phyloP scores from a whole-genome alignment of 352 stramenopile species.

The Globisporangium cylindrosporum region DNA sequence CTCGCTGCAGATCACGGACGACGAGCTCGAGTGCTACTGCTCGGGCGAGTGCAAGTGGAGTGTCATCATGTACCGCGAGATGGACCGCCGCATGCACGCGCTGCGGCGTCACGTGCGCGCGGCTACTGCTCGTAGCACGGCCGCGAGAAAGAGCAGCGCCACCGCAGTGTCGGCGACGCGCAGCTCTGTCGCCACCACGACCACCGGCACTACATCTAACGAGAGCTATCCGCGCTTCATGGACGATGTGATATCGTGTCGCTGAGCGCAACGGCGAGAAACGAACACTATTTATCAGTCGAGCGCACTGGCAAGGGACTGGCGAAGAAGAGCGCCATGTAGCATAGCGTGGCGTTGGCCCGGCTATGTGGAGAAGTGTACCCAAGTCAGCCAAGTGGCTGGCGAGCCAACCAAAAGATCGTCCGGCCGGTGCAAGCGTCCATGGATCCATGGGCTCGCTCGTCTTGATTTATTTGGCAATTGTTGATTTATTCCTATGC shows the following conservation, averaged over 20 bases:
- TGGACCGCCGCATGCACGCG: constrained; percentile 64
- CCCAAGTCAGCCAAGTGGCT: background rate
- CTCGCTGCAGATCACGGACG: constrained; percentile 58
- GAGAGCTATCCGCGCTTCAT: constrained; percentile 25
- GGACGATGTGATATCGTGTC: constrained; percentile 33
- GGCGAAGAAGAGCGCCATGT: background rate
- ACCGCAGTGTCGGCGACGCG: background rate
- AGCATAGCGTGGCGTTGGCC: no score
- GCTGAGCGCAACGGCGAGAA: constrained; percentile 13
- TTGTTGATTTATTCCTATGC: background rate
- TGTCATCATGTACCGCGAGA: constrained; percentile 83
- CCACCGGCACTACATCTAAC: background rate
- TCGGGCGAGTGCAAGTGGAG: constrained; percentile 89
- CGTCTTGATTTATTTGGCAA: background rate
- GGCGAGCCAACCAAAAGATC: no score
- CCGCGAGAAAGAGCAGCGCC: background rate
- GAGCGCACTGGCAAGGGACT: background rate
- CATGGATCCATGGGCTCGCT: background rate
- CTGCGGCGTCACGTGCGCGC: constrained; percentile 30
- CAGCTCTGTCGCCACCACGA: background rate
- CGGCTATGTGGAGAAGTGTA: background rate
- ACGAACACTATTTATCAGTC: constrained; percentile 19
- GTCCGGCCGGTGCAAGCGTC: no score
- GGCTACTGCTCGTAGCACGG: background rate
- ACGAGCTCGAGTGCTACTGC: constrained; percentile 78